Percentiles rank a stretch among this genome's conserved stretches.
Conservation (phyloP, 164 flowering plant species). For the Hamamelis virginiana region DNA sequence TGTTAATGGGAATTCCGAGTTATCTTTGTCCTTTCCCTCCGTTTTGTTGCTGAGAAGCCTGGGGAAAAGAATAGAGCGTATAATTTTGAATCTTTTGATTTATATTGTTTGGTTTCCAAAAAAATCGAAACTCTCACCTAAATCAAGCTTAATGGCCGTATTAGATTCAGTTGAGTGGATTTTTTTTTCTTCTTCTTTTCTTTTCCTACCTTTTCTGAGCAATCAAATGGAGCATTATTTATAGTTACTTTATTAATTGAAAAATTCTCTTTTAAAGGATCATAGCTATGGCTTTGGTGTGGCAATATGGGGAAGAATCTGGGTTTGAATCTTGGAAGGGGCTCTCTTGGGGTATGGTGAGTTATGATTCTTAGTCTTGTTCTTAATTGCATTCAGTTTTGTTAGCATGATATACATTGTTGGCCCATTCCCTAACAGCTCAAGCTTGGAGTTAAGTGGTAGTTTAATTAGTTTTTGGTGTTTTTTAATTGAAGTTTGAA, state of each 20-base stretch:
- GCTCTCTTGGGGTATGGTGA: slow-evolving; percentile 97
- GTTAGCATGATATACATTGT: too few species aligned
- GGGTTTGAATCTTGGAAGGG: slow-evolving; percentile 94
- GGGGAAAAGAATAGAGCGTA: background rate
- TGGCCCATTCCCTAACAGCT: too few species aligned
- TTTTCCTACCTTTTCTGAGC: background rate
- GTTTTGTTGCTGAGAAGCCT: background rate
- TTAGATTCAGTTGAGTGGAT: too few species aligned
- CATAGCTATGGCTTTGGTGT: slow-evolving; percentile 86
- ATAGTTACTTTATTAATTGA: background rate
- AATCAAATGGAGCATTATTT: background rate
- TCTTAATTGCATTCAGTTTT: too few species aligned
- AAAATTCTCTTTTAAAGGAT: slow-evolving; percentile 45
- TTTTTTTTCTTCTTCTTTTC: too few species aligned
- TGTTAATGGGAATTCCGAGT: background rate
- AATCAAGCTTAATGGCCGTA: too few species aligned
- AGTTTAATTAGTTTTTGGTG: too few species aligned
- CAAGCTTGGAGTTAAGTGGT: background rate
- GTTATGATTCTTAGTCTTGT: slow-evolving; percentile 22
- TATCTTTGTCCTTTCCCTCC: background rate
- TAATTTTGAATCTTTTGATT: background rate
- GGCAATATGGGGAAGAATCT: slow-evolving; percentile 88
- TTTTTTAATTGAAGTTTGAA: background rate
- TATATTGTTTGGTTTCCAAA: background rate
- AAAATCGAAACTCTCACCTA: background rate